Evolutionary conservation across 2,329 filamentous ascomycete genomes (phyloP).

Genomic region (Tolypocladium guangdongense): DNA sequence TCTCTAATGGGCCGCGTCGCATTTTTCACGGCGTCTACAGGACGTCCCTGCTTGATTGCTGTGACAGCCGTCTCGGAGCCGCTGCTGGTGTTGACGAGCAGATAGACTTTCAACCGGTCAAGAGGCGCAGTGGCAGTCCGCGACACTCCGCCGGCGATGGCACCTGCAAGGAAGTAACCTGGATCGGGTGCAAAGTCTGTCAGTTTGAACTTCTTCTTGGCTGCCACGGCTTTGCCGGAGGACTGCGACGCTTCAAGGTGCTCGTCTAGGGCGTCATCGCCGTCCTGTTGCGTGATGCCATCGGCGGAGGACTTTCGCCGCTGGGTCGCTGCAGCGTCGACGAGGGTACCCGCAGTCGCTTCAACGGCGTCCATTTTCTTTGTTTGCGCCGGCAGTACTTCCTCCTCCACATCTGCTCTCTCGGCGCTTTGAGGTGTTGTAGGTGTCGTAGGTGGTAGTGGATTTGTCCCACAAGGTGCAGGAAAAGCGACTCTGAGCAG

Average conservation of each 20-base stretch:
- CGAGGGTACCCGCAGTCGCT: conserved; percentile 8
- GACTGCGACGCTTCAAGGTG: conserved; percentile 17
- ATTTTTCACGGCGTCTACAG: conserved; percentile 52
- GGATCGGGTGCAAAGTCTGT: conserved; percentile 66
- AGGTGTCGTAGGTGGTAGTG: conserved; percentile 4
- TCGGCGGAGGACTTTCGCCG: conserved; percentile 12
- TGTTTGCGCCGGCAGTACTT: conserved; percentile 4
- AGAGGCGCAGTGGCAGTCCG: conserved; percentile 91
- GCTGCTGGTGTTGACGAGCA: conserved; percentile 73
- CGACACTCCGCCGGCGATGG: conserved; percentile 86
- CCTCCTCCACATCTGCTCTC: neutral
- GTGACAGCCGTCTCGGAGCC: conserved; percentile 43
- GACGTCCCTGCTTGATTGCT: conserved; percentile 60
- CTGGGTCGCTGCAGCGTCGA: conserved; percentile 13
- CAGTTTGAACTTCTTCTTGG: conserved; percentile 40
- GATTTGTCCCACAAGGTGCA: conserved; percentile 19
- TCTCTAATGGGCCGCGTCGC: conserved; percentile 59
- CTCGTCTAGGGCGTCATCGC: conserved; percentile 23
- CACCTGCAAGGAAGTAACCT: conserved; percentile 98
- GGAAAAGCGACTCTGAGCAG: conserved; percentile 56
- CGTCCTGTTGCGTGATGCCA: conserved; percentile 13
- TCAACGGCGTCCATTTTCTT: conserved; percentile 6
- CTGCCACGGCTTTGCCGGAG: conserved; percentile 22
- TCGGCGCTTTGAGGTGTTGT: conserved; percentile 8
- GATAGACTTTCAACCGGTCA: conserved; percentile 93